Evolutionary conservation across 257 asterid genomes (phyloP).

Genomic region (Nicotiana tomentosiformis): DNA sequence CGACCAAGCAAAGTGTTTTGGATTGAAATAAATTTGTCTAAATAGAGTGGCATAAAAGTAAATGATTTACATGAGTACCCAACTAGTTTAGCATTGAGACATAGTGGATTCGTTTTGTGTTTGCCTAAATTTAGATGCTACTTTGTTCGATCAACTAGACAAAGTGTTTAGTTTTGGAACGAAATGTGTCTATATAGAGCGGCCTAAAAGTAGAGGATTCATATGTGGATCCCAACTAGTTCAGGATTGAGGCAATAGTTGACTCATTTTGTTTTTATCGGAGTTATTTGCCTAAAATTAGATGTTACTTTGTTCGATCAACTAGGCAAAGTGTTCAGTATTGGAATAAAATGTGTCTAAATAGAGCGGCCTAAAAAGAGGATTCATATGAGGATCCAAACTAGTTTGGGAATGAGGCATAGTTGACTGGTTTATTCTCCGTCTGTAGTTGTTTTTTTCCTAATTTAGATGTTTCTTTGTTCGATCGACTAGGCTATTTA

Average conservation of each 20-base stretch:
- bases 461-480: neutral
- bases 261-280: too few relatives aligned
- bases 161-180: neutral
- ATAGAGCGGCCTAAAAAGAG: neutral
- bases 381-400: neutral
- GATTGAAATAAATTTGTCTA: neutral
- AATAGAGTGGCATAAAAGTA: neutral
- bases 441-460: neutral
- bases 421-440: neutral
- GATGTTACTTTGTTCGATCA: neutral
- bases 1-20: neutral
- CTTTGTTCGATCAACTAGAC: neutral
- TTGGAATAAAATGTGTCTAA: neutral
- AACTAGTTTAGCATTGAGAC: too few relatives aligned
- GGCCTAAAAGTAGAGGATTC: neutral
- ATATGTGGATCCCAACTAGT: neutral
- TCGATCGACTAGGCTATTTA: neutral
- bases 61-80: too few relatives aligned
- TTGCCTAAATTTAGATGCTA: neutral
- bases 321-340: neutral
- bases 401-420: neutral
- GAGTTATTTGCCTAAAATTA: neutral
- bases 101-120: too few relatives aligned
- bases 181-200: neutral
- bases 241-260: too few relatives aligned